These are phyloP conservation scores for Boletus patriciae DNA, from an alignment of 768 basidiomycete genomes.

Conservation along the genomic window DNA sequence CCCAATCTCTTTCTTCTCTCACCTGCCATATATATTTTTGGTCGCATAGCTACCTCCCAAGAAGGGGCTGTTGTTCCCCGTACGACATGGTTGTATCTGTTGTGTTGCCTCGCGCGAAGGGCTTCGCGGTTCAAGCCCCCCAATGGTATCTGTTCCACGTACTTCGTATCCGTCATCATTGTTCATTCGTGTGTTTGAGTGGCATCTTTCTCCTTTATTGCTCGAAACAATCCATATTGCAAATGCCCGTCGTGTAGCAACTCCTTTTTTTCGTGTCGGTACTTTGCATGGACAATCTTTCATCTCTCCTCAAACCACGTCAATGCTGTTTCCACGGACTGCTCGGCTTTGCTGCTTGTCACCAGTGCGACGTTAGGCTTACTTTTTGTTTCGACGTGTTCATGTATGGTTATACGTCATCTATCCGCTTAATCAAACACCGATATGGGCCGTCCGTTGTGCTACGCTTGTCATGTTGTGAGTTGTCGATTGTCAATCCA, in stretches of 20 bases:
- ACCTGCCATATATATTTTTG: slow-evolving; percentile 33
- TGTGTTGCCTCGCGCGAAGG: slow-evolving; percentile 42
- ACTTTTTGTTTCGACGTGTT: background rate
- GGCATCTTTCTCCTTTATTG: background rate
- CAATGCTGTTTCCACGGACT: background rate
- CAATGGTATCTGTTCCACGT: slow-evolving; percentile 31
- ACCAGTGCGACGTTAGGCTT: background rate
- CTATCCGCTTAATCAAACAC: background rate
- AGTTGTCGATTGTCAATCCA: background rate
- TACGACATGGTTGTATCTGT: slow-evolving; percentile 28
- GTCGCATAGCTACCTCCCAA: slow-evolving; percentile 22
- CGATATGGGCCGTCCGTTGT: background rate
- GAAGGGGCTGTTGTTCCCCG: slow-evolving; percentile 8
- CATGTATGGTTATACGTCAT: background rate
- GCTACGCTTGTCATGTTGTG: background rate
- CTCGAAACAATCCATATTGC: background rate
- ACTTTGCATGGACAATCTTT: background rate
- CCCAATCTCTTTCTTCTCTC: slow-evolving; percentile 14
- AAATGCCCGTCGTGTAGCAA: slow-evolving; percentile 3
- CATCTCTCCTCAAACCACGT: background rate
- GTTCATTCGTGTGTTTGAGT: background rate
- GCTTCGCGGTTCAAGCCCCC: slow-evolving; percentile 51
- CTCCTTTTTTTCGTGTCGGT: background rate
- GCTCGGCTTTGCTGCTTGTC: background rate
- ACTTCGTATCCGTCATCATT: background rate